Evolutionary conservation across 2,329 filamentous ascomycete genomes (phyloP).

Genomic region (Rutstroemia sp.): DNA sequence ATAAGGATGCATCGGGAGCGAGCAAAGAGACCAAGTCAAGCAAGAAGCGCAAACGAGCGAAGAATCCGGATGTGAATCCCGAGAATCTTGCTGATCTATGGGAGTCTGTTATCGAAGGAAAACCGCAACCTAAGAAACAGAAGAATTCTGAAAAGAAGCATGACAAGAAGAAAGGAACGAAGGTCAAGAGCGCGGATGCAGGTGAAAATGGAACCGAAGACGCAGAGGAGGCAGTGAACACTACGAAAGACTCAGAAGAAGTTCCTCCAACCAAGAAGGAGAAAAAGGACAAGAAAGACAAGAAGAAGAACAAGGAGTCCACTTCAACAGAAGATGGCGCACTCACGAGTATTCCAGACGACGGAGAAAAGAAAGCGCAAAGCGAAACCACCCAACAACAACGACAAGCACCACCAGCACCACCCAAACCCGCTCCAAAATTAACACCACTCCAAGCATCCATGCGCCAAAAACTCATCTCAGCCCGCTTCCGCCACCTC

Average conservation of each 20-base stretch:
- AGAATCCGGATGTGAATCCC: conserved; percentile 50
- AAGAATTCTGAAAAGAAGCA: conserved; percentile 15
- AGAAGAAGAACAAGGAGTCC: conserved; percentile 20
- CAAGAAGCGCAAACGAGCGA: conserved; percentile 47
- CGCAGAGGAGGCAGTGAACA: neutral
- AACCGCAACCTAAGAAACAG: conserved; percentile 28
- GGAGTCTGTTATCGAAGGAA: conserved; percentile 70
- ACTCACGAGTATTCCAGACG: neutral
- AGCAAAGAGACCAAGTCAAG: conserved; percentile 27
- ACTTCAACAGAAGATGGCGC: neutral
- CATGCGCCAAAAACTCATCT: conserved; percentile 92
- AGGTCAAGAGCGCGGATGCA: conserved; percentile 20
- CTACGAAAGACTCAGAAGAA: conserved; percentile 11
- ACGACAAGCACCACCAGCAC: conserved; percentile 30
- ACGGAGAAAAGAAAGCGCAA: neutral
- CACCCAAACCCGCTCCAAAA: conserved; percentile 42
- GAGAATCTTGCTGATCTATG: conserved; percentile 73
- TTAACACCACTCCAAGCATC: conserved; percentile 88
- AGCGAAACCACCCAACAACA: conserved; percentile 6
- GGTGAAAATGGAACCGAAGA: conserved; percentile 29
- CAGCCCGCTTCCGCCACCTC: conserved; percentile 91
- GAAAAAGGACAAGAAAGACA: conserved; percentile 30
- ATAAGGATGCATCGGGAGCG: conserved; percentile 19
- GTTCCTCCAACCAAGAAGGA: conserved; percentile 19
- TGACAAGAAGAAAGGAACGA: conserved; percentile 23